Percentiles rank a stretch among this genome's conserved stretches.
Conservation (phyloP, 2,329 filamentous ascomycete species). For the Fusarium sarcochroum region DNA sequence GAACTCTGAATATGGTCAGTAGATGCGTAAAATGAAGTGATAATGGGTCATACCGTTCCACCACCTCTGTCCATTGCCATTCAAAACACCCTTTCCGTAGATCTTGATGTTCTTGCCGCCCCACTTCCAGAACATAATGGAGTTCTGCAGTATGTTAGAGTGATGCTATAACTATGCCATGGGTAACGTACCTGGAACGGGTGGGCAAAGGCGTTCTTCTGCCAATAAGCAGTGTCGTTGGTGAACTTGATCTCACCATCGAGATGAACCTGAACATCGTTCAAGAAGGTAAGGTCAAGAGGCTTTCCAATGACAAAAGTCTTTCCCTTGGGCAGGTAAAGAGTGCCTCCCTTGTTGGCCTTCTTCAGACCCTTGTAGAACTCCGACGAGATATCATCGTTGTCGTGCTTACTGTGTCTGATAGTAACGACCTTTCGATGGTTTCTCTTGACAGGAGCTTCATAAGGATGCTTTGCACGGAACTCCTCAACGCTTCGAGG, state of each 20-base stretch:
- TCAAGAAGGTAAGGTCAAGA: slow-evolving; percentile 41
- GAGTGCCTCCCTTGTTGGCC: slow-evolving; percentile 43
- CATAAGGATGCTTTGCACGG: slow-evolving; percentile 43
- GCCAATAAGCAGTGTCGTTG: slow-evolving; percentile 44
- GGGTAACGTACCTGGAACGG: slow-evolving; percentile 39
- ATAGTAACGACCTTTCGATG: slow-evolving; percentile 41
- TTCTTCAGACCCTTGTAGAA: slow-evolving; percentile 44
- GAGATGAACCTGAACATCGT: slow-evolving; percentile 45
- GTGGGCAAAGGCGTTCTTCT: slow-evolving; percentile 42
- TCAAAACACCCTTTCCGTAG: slow-evolving; percentile 44
- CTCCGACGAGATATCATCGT: slow-evolving; percentile 42
- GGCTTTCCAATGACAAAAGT: slow-evolving; percentile 46
- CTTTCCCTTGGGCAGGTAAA: slow-evolving; percentile 42
- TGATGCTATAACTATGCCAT: rapidly evolving
- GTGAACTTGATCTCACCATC: slow-evolving; percentile 48
- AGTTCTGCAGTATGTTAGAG: slow-evolving; percentile 29
- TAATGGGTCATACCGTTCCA: slow-evolving; percentile 34
- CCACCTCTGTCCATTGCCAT: slow-evolving; percentile 45
- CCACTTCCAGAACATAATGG: slow-evolving; percentile 47
- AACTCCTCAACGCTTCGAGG: slow-evolving; percentile 46
- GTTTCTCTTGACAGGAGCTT: slow-evolving; percentile 12
- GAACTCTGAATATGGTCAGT: slow-evolving; percentile 24
- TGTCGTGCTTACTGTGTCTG: slow-evolving; percentile 36
- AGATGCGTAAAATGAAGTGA: neutral
- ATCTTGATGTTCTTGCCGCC: slow-evolving; percentile 44